These are phyloP conservation scores for Eucalyptus marginata DNA, from an alignment of 345 rosid genomes.

Conservation along the genomic window DNA sequence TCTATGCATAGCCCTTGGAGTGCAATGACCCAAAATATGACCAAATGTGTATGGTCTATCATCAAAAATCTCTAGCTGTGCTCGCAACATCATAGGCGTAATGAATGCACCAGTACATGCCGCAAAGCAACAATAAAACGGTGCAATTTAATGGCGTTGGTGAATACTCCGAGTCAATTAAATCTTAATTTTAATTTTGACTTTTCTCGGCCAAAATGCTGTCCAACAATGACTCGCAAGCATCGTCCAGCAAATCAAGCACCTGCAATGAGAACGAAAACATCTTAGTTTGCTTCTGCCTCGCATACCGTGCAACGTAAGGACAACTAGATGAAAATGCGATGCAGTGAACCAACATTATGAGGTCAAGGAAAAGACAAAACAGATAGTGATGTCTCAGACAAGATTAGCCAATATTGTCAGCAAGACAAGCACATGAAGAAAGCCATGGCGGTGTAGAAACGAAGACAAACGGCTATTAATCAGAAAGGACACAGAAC, in stretches of 20 bases:
- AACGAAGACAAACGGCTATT: neutral
- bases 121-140: neutral
- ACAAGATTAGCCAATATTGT: neutral
- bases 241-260: slow-evolving; percentile 83
- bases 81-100: neutral
- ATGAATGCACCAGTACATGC: neutral
- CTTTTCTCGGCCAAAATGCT: slow-evolving; percentile 34
- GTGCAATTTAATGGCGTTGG: neutral
- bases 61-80: neutral
- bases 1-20: neutral
- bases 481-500: neutral
- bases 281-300: neutral
- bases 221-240: slow-evolving; percentile 81
- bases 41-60: neutral
- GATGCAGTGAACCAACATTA: neutral
- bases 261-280: slow-evolving; percentile 27
- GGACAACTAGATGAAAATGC: neutral
- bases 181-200: neutral
- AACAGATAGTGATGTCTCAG: neutral
- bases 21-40: neutral
- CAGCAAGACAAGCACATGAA: neutral
- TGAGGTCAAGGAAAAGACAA: neutral
- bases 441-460: neutral
- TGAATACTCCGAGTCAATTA: neutral
- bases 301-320: neutral